Evolutionary conservation across 73 alveolate genomes (phyloP), one percentile per base, ranked within the genome.

Genomic region (Paramecium biaurelia): DNA sequence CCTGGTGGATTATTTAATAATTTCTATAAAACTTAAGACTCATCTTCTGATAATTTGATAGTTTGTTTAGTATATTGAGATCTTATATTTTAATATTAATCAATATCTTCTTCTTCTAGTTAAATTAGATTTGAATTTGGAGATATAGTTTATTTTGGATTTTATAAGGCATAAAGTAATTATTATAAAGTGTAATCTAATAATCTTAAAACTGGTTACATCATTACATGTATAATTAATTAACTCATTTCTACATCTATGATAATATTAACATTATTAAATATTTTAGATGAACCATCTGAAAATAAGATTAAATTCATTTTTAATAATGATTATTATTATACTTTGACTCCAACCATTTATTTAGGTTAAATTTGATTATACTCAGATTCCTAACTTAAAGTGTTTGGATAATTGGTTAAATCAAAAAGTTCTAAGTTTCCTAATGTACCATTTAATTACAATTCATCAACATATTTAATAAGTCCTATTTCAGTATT

Each of bases 151-250:
- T 38, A 24, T 18, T 70, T 18, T 0, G 94, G 94, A 42, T 63
- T 89, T 21, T 45, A 38, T 21, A 89, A 24, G 10, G 89, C 86
- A 24, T 43, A 76, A 5, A 89, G 56, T 47, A 89, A 89, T 82
- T 89, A 89, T 42, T 68, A 34, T 9, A 89, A 45, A 20, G 87
- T 70, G 57, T 23, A 89, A 89, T 89, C 94, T 20, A 89, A 28
- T 38, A 89, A 70, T 38, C 94, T 89, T 59, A 89, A 41, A 15
- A 89, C 94, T 28, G 94, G 94, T 14, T 58, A 26, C 88, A 70
- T 47, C 58, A 89, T 70, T 10, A 70, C 70, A 72, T 89, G 45
- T 7, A 89, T 57, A 53, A 70, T 76, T 15, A 89, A 18, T 23
- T 76, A 41, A 72, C 87, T 89, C 85, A 89, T 70, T 26, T 63